Conservation (phyloP, 768 basidiomycete genomes). For the Baorangia bicolor region DNA sequence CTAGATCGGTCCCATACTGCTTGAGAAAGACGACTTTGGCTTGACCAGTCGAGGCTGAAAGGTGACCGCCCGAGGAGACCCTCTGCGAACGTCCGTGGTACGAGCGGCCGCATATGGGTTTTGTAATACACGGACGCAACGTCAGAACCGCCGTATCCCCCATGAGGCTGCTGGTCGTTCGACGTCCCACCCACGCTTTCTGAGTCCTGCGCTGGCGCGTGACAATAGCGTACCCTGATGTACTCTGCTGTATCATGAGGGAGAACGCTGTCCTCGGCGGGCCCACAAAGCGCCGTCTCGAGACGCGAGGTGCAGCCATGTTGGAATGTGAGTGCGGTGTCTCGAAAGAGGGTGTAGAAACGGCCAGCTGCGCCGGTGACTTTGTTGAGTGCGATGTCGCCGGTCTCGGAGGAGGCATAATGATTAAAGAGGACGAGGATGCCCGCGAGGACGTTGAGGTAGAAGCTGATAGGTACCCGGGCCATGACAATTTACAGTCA, state of each 20-base stretch:
- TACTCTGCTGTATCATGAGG: neutral
- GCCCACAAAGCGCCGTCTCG: neutral
- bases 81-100: neutral
- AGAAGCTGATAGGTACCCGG: slow-evolving; percentile 15
- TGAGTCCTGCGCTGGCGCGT: neutral
- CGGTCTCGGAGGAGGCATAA: slow-evolving; percentile 15
- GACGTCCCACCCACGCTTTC: neutral
- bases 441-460: slow-evolving; percentile 19
- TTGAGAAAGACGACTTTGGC: neutral
- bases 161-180: neutral
- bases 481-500: neutral
- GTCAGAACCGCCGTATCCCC: slow-evolving; percentile 3
- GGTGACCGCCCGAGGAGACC: neutral
- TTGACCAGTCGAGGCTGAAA: neutral
- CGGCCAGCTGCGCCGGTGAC: slow-evolving; percentile 17
- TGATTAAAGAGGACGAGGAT: slow-evolving; percentile 20
- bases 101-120: neutral
- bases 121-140: neutral
- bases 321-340: slow-evolving; percentile 2
- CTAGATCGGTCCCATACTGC: neutral
- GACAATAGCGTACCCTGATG: slow-evolving; percentile 7
- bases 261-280: neutral
- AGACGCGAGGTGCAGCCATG: slow-evolving; percentile 2
- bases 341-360: slow-evolving; percentile 15
- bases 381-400: slow-evolving; percentile 20